phyloP scores from a whole-genome alignment of 1,284 basidiomycete species.

The Cryptococcus sp. region DNA sequence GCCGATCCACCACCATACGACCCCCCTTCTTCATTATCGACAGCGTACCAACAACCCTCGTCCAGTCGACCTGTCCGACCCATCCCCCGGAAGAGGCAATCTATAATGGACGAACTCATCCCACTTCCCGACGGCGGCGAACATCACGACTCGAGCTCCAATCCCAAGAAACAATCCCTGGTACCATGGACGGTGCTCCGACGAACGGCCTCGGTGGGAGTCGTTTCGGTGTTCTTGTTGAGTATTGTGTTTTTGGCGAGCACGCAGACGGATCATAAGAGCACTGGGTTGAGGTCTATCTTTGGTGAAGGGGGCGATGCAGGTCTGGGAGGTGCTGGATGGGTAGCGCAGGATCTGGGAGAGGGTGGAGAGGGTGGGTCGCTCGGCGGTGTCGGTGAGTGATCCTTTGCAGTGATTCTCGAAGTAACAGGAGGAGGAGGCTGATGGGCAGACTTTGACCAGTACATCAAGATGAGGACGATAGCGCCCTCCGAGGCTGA shows the following conservation, averaged over 20 bases:
- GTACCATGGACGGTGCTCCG: constrained; percentile 14
- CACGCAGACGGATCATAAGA: constrained; percentile 7
- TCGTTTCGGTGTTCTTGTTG: constrained; percentile 41
- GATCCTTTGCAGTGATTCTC: neutral
- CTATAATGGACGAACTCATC: constrained; percentile 34
- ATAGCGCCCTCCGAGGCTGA: constrained; percentile 24
- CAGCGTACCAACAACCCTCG: neutral
- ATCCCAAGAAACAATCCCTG: constrained; percentile 4
- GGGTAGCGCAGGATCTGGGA: constrained; percentile 13
- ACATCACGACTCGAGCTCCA: neutral
- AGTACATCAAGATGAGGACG: constrained; percentile 38
- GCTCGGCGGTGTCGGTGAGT: constrained; percentile 10
- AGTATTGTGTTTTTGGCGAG: constrained; percentile 30
- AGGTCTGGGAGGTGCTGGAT: constrained; percentile 11
- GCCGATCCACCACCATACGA: neutral
- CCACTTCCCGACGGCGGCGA: constrained; percentile 12
- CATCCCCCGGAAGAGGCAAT: constrained; percentile 11
- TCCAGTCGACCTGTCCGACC: neutral
- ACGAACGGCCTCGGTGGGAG: constrained; percentile 27
- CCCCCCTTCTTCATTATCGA: neutral
- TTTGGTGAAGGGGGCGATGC: constrained; percentile 21
- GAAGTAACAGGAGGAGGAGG: neutral
- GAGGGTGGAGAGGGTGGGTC: constrained; percentile 2
- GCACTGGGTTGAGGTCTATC: constrained; percentile 16
- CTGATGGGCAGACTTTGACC: constrained; percentile 29